phyloP scores from a whole-genome alignment of 2,329 filamentous ascomycete species.

The Rutstroemia sp. region DNA sequence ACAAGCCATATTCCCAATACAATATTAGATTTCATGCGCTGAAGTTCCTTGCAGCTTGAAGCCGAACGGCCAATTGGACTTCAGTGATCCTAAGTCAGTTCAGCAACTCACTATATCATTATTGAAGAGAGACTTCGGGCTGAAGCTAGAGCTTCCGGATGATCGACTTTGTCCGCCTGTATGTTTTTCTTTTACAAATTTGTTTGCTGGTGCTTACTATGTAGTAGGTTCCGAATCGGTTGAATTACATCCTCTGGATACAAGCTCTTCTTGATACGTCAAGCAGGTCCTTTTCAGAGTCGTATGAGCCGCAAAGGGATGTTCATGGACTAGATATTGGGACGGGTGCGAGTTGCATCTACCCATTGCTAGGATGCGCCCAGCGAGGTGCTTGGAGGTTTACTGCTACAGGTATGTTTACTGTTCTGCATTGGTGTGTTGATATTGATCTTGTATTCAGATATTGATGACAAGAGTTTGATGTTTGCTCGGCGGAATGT shows the following conservation, averaged over 20 bases:
- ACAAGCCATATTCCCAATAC: not conserved
- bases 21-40: not conserved
- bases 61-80: slow-evolving; percentile 61
- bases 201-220: not conserved
- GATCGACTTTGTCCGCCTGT: slow-evolving; percentile 85
- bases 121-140: slow-evolving; percentile 65
- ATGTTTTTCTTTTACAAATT: slow-evolving; percentile 7
- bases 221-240: slow-evolving; percentile 52
- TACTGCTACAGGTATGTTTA: slow-evolving; percentile 48
- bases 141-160: slow-evolving; percentile 62
- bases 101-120: slow-evolving; percentile 77
- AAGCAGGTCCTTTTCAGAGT: slow-evolving; percentile 34
- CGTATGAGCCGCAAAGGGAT: slow-evolving; percentile 46
- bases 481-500: slow-evolving; percentile 61
- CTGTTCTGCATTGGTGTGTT: slow-evolving; percentile 16
- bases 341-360: slow-evolving; percentile 86
- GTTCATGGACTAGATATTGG: slow-evolving; percentile 76
- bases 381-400: slow-evolving; percentile 66
- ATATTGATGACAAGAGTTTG: slow-evolving; percentile 69
- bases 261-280: slow-evolving; percentile 69
- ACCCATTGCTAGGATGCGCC: slow-evolving; percentile 70
- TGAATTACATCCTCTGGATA: slow-evolving; percentile 89
- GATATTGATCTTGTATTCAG: slow-evolving; percentile 34
- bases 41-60: slow-evolving; percentile 35
- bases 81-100: slow-evolving; percentile 68